Evolutionary conservation across 2,329 filamentous ascomycete species (phyloP), one percentile per base, ranked within the genome.

Genomic region (Aurifilum marmelostoma): DNA sequence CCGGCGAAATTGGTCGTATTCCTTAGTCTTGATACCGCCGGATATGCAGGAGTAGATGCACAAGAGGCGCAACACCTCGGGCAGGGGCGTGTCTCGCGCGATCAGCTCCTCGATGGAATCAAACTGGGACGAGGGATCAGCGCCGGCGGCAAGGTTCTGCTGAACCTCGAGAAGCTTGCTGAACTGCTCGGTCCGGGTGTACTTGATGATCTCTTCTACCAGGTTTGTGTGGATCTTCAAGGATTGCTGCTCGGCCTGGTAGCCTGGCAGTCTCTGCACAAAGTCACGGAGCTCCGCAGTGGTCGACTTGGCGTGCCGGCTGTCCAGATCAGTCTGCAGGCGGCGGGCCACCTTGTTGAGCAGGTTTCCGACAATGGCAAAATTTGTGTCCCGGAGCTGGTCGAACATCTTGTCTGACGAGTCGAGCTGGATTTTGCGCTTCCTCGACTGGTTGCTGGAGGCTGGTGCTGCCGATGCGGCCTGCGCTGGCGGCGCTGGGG

Each of bases 101-200:
- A 99, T 97, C n/a, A 99, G 85, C 78, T 99, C 96, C 78, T 97
- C 94, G 65, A 99, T 94, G 3, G 89, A 89, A 65, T 97, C 93
- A 75, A 97, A 93, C 76, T 98, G 94, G 32, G 92, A 92, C 16
- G 89, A 92, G 8, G 95, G 92, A 77, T 98, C 96, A 12, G 92
- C 89, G 41, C 95, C 95, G 0, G 94, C 94, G 32, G 94, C 94
- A 59, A 98, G 87, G 76, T 97, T 97, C 77, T 99, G 96, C 77
- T 99, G 96, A 5, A 98, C 92, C 81, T 98, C 96, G 1, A 99
- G 84, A 52, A 94, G 84, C 71, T 92, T 91, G 73, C 91, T 92
- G 82, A 99, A 99, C 68, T 92, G 88, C 75, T 98, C 95, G 24
- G 93, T 92, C 64, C 92, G 88, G 0, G 96, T 99, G 75, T 94